phyloP scores from a whole-genome alignment of 2,329 filamentous ascomycete species.

The Trichoderma sp. region DNA sequence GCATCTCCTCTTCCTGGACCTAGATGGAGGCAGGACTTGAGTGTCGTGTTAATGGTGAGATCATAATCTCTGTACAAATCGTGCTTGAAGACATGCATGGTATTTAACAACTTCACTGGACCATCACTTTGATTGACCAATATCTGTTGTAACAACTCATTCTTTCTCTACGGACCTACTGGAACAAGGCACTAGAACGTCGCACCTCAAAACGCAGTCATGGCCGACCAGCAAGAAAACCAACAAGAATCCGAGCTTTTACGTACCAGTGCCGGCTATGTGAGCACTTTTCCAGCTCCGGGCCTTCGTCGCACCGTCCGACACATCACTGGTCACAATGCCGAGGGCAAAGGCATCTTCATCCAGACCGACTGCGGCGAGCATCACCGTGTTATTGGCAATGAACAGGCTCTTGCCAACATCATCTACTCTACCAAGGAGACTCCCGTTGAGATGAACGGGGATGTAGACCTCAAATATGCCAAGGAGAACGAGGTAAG shows the following conservation, averaged over 20 bases:
- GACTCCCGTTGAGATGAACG: conserved; percentile 34
- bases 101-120: conserved; percentile 4
- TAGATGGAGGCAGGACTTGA: neutral
- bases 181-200: neutral
- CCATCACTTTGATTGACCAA: too few species aligned
- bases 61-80: neutral
- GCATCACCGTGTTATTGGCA: conserved; percentile 35
- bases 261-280: conserved; percentile 13
- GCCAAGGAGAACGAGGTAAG: conserved; percentile 28
- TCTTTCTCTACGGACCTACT: too few species aligned
- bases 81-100: neutral
- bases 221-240: conserved; percentile 13
- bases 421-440: conserved; percentile 38
- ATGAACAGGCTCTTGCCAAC: conserved; percentile 36
- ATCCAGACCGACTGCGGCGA: conserved; percentile 36
- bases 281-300: conserved; percentile 27
- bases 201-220: neutral
- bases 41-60: neutral
- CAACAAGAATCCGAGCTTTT: conserved; percentile 8
- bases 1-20: too few species aligned
- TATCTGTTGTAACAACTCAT: too few species aligned
- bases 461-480: conserved; percentile 32
- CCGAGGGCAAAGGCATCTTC: conserved; percentile 35
- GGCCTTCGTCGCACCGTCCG: conserved; percentile 29
- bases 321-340: conserved; percentile 30